Conservation (phyloP, 441 rosid species). For the Aquilaria agallochum region DNA sequence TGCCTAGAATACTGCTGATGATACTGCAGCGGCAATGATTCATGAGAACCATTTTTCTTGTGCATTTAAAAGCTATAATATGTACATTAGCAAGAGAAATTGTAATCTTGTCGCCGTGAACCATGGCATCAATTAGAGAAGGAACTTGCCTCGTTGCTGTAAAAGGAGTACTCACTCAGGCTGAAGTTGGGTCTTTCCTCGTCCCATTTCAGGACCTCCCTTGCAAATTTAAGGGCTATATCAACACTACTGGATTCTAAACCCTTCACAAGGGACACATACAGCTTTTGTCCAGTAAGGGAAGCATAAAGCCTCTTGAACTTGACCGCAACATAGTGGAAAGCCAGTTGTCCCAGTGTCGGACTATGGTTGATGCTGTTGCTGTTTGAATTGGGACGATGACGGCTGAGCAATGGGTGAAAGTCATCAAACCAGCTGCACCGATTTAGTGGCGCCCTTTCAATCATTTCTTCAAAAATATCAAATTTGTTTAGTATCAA, state of each 20-base stretch:
- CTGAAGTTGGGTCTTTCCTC: conserved; percentile 77
- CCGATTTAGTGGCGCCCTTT: conserved; percentile 51
- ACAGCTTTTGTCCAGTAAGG: conserved; percentile 72
- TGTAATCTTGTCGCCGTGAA: conserved; percentile 17
- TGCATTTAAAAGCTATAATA: conserved; percentile 31
- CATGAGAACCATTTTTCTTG: neutral
- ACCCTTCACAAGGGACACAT: conserved; percentile 67
- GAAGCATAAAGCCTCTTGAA: conserved; percentile 82
- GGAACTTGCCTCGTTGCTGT: conserved; percentile 86
- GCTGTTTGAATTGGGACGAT: conserved; percentile 43
- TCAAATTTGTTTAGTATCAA: conserved; percentile 83
- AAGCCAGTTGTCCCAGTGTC: conserved; percentile 75
- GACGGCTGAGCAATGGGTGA: conserved; percentile 66
- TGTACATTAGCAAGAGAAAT: conserved; percentile 26
- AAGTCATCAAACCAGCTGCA: conserved; percentile 97
- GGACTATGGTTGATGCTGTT: conserved; percentile 67
- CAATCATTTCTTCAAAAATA: conserved; percentile 79
- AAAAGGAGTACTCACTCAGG: conserved; percentile 72
- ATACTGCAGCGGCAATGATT: no score
- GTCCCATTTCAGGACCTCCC: conserved; percentile 96
- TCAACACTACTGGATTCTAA: conserved; percentile 73
- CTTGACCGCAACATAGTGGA: conserved; percentile 80
- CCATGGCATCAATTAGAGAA: conserved; percentile 43
- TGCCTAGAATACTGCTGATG: no score
- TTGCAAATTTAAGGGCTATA: conserved; percentile 60